Base-by-base conservation (phyloP, 257 asterid species). In the Fraxinus cuspidata region DNA sequence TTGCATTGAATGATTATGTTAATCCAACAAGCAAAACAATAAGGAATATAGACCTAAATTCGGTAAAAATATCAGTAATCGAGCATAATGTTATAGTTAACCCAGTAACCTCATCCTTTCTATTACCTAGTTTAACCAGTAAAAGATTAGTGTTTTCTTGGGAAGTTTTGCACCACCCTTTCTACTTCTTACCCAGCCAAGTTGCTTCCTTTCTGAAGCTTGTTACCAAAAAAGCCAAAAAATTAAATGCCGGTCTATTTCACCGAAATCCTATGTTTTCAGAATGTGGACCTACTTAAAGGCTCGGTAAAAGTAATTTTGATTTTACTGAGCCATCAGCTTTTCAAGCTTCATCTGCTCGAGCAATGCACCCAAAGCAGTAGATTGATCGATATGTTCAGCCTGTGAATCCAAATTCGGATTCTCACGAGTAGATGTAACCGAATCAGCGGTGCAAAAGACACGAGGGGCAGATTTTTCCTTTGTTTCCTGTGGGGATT, bases 271-370 rank as follows among this genome's bases (percentile, higher is more conserved):
- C 80, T 73, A 23, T 78, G 76, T 70, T 84, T 72, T 77, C 60
- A 15, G 7, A 51, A 51, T 18, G 47, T 31, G 49, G 73, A 56
- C 73, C 18, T 12, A 12, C 13, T 49, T 71, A 82, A 82, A 65
- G 83, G 73, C 80, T 83, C 73, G 21, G 84, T 67, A 83, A 83
- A 83, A 78, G 34, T 56, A 78, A 68, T 47, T 81, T 65, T 63
- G 58, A 40, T 74, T 76, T 79, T 76, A 89, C 89, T 86, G 91
- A 84, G 90, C 92, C 87, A 83, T 79, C 49, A 87, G 87, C 83
- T 87, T 88, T 83, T 92, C 96, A 60, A 94, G 92, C 87, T 92
- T 90, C 96, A 94, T 87, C 85, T 86, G 93, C 84, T 87, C 90
- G 21, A 92, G 83, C 89, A 90, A 85, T 21, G 88, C 94, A 70